Evolutionary conservation across 192 early-diverging fungal genomes (phyloP), one percentile per base, ranked within the genome.

Genomic region (Helicostylum pulchrum): DNA sequence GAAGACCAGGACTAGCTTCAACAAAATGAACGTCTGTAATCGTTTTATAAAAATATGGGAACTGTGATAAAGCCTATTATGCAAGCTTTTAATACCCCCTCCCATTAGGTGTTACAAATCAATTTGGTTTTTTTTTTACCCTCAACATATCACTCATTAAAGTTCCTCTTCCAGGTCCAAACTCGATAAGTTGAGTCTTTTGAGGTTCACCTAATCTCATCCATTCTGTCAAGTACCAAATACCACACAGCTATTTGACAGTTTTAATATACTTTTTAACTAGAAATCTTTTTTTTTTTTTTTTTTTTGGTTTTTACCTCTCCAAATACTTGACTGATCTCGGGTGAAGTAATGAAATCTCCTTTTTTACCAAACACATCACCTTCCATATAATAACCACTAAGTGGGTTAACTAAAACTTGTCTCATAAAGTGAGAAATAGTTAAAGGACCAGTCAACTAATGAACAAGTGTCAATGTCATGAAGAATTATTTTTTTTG

Each of bases 301-400:
- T 10, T 10, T 20, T 9, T 7, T 3, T 14, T 64, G 20, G 0
- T n/a, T 17, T 51, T 46, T 74, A 90, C 88, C 75, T 96, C 96
- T 34, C 97, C 95, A 89, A 97, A 99, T 87, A 97, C 92, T 79
- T 99, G 95, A 70, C 88, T 91, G 71, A 99, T 94, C 73, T 99
- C 97, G 3, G 97, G 97, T 8, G 92, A 94, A 4, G 97, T 99
- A 15, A 88, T 87, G 79, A 99, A 99, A 66, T 99, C 97, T 12
- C 95, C 95, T 58, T 90, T 58, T 10, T 69, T 65, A 15, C 97
- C 97, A 81, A 99, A 92, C 9, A 95, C 92, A 67, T 96, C 91
- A 1, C 88, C 86, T 52, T 84, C 80, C 80, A 91, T 96, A 75
- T 99, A 99, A 75, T 99, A 99, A 8, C 97, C 97, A 34, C 88